Evolutionary conservation across 345 rosid genomes (phyloP), one percentile per base, ranked within the genome.

Genomic region (Ailanthus altissimus): DNA sequence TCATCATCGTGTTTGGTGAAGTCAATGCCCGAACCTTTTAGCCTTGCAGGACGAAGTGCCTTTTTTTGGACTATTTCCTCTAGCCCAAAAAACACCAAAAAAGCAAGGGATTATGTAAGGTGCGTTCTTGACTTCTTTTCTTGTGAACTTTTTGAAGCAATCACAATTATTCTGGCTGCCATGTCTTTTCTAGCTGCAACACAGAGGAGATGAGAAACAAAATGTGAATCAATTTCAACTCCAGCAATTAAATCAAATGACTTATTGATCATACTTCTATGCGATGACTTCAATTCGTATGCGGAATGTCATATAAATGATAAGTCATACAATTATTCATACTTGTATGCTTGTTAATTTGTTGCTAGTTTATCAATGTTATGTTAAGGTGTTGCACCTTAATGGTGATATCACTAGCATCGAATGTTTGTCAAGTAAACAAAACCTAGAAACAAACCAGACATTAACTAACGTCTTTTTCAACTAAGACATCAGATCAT

Each of bases 11-110:
- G 61, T 54, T 72, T 73, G 60, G 50, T 74, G 56, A 89, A 92
- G 92, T 92, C 94, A 92, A 90, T 89, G 66, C 94, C 97, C 97
- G 91, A 92, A 90, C 94, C 94, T 81, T 81, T 71, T 69, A 80
- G 72, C 81, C 81, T 81, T 72, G 75, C 84, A 28, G 58, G 42
- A 75, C 78, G 79, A 71, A 38, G 72, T 79, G 85, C 71, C 49
- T 70, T 13, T 18, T 43, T n/a, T n/a, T n/a, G n/a, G n/a, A n/a
- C n/a, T 5, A 38, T 32, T 32, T 15, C 78, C 84, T 63, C 67
- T 77, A 40, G 62, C 67, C 64, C 46, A 8, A 21, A 78, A 73
- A 81, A 79, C 83, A 81, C 80, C 84, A 76, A 71, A 1, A n/a
- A 78, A 43, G 80, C 82, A 76, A 77, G 84, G 84, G 87, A 81